Base-by-base conservation (phyloP, 805 yeast species). In the Wickerhamiella slavikovae region DNA sequence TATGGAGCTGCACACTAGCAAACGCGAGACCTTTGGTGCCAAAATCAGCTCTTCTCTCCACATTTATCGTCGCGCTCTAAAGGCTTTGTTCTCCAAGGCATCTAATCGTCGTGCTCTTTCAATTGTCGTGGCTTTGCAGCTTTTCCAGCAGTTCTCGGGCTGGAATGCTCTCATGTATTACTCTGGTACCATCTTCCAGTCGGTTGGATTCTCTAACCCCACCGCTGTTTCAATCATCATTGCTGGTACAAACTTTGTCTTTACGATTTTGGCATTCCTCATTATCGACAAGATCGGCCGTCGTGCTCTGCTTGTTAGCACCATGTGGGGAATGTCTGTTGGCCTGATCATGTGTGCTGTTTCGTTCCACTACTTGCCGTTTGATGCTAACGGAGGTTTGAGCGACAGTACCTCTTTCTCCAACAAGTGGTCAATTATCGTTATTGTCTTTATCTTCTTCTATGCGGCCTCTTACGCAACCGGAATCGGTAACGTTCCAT, bases 131-230 rank as follows among this genome's bases (percentile, higher is more conserved):
- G 93, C 91, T 20, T 57, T 85, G 39, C 96, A 89, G 55, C 94
- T 92, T 34, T 75, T 89, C 45, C 96, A 85, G 58, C 98, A 85
- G 55, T 80, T 85, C 44, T 76, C 93, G 12, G 96, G 96, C 40
- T 85, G 85, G 68, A 89, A 85, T 56, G 79, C 95, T 5, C 64
- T 85, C 43, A 78, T 85, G 93, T 85, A 89, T 58, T 85, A 83
- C 54, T 75, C 92, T 28, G 71, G 92, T 21, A 83, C 95, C 2
- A 75, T 89, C 40, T 89, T 89, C 47, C 72, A 82, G 51, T 70
- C 83, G 25, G 79, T 83, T 31, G 98, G 96, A 2, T 85, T 83
- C 49, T 46, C 67, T 37, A 69, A 83, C 49, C 66, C 96, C 7
- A 76, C 93, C n/a, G 93, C 94, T 1, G 95, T 85, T 11, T 82